Evolutionary conservation across 225 moss, liverwort and hornwort genomes (phyloP).

Genomic region (Asterella californica): DNA sequence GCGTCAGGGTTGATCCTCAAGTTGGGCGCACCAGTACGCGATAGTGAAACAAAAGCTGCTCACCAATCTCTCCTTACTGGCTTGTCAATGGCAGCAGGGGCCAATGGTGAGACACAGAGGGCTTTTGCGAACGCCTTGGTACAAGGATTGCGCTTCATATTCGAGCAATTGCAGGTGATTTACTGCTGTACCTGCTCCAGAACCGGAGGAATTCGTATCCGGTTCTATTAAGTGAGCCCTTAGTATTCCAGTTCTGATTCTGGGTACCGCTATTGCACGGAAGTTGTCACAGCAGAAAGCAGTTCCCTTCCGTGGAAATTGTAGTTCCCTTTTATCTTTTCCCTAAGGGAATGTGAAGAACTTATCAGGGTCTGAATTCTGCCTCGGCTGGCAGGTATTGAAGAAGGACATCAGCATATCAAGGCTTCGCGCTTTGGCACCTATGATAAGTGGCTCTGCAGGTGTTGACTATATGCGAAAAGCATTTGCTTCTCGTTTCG

Average conservation of each 20-base stretch:
- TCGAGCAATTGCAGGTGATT: constrained; percentile 79
- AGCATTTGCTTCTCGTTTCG: constrained; percentile 64
- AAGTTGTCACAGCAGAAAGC: no score
- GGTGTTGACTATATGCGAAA: constrained; percentile 88
- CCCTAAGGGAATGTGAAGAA: no score
- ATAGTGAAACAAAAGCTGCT: constrained; percentile 81
- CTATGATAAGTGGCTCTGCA: constrained; percentile 76
- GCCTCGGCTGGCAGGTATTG: constrained; percentile 51
- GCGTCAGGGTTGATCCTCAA: constrained; percentile 84
- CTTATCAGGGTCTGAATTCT: no score
- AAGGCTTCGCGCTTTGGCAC: constrained; percentile 73
- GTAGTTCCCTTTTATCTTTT: no score
- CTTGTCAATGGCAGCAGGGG: constrained; percentile 49
- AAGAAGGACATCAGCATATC: constrained; percentile 89
- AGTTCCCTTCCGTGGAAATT: no score
- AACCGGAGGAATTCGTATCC: neutral
- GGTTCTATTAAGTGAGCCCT: neutral
- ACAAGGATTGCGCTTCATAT: constrained; percentile 90
- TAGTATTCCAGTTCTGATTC: no score
- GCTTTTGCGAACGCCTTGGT: constrained; percentile 80
- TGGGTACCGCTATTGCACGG: no score
- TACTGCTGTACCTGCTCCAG: neutral
- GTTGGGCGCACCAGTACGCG: constrained; percentile 91
- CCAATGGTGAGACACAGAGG: constrained; percentile 52
- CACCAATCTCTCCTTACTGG: constrained; percentile 73